phyloP scores from a whole-genome alignment of 306 rosid genomes.

The Luffa aegyptiaca region DNA sequence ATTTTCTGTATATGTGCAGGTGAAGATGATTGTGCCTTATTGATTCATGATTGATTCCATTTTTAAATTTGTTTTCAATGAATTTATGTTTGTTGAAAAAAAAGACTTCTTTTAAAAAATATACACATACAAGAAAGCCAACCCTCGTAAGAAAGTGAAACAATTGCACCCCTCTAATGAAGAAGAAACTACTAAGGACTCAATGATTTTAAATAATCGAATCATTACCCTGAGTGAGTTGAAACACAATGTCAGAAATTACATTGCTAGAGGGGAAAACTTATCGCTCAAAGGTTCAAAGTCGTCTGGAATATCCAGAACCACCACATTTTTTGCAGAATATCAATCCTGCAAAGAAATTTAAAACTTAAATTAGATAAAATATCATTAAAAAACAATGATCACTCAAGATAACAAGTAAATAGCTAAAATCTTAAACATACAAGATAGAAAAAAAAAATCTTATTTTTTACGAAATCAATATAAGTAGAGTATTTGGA shows the following conservation, averaged over 20 bases:
- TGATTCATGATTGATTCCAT: slow-evolving; percentile 6
- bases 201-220: neutral
- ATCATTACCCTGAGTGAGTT: neutral
- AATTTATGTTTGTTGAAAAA: neutral
- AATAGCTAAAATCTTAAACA: neutral
- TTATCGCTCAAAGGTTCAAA: slow-evolving; percentile 29
- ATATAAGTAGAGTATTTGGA: neutral
- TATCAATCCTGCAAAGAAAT: slow-evolving; percentile 55
- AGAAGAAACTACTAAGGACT: neutral
- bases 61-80: neutral
- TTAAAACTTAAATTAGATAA: neutral
- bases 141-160: neutral
- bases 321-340: slow-evolving; percentile 97
- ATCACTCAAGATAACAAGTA: neutral
- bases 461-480: neutral
- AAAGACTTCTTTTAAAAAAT: neutral
- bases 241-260: neutral
- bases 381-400: neutral
- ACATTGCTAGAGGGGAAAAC: neutral
- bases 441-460: neutral
- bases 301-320: slow-evolving; percentile 90
- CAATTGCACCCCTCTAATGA: neutral
- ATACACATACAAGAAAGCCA: neutral
- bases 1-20: neutral
- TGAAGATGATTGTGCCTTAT: slow-evolving; percentile 1